phyloP scores from a whole-genome alignment of 352 stramenopile species.

The Globisporangium cylindrosporum region DNA sequence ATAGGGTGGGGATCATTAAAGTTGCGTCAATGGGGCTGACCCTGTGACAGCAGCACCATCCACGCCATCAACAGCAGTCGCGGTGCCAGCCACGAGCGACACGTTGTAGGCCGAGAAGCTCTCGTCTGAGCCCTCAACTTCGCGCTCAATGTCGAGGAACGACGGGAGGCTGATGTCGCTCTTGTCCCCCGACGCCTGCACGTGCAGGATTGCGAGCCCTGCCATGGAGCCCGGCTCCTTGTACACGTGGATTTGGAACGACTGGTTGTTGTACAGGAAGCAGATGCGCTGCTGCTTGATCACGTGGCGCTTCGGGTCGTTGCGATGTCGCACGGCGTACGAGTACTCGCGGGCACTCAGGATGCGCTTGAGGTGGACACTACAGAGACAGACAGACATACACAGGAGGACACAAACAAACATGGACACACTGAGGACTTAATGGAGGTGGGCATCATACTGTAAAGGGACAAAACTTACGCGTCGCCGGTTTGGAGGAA shows the following conservation, averaged over 20 bases:
- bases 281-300: constrained; percentile 89
- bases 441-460: not conserved
- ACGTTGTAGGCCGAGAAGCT: constrained; percentile 82
- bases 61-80: constrained; percentile 46
- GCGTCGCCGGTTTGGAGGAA: constrained; percentile 74
- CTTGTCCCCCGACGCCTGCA: constrained; percentile 69
- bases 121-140: constrained; percentile 54
- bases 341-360: constrained; percentile 80
- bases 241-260: constrained; percentile 86
- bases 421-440: not conserved
- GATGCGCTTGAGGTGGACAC: constrained; percentile 82
- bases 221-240: constrained; percentile 69
- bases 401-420: not conserved
- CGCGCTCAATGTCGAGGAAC: constrained; percentile 72
- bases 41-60: constrained; percentile 17
- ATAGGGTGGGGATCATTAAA: constrained; percentile 6
- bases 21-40: not conserved
- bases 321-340: constrained; percentile 78
- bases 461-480: constrained; percentile 35
- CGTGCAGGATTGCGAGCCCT: constrained; percentile 64
- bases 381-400: constrained; percentile 21
- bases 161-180: constrained; percentile 60
- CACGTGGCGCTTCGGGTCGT: constrained; percentile 59
- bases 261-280: constrained; percentile 86
- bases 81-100: constrained; percentile 41